Evolutionary conservation across 495 filamentous ascomycete species (phyloP).

Genomic region (Penicillium simplicissimum): DNA sequence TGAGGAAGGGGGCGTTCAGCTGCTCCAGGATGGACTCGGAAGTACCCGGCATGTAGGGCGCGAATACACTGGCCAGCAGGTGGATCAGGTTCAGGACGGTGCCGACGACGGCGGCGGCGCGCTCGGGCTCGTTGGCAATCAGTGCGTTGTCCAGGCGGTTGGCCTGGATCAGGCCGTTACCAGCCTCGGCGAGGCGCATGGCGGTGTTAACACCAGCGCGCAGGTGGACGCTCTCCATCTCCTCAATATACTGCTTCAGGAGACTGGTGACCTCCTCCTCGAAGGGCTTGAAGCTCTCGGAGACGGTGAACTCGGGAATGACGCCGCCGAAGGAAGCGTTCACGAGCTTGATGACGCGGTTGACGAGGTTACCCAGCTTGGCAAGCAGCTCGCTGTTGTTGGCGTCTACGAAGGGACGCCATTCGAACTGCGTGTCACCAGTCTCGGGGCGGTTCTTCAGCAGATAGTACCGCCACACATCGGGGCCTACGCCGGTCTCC

Average conservation of each 20-base stretch:
- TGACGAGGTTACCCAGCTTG: conserved; percentile 92
- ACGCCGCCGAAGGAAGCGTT: conserved; percentile 69
- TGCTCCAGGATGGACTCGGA: conserved; percentile 71
- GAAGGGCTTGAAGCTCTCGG: conserved; percentile 44
- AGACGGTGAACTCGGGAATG: conserved; percentile 64
- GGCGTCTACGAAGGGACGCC: conserved; percentile 76
- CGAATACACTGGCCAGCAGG: conserved; percentile 72
- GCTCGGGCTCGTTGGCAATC: conserved; percentile 69
- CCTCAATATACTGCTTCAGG: conserved; percentile 67
- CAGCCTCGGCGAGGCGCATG: conserved; percentile 68
- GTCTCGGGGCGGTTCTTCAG: conserved; percentile 86
- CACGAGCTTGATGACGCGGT: conserved; percentile 89
- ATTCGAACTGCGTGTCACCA: conserved; percentile 86
- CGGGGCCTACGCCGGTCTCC: conserved; percentile 81
- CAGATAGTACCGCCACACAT: conserved; percentile 94
- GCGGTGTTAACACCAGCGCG: conserved; percentile 69
- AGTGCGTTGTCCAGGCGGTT: conserved; percentile 81
- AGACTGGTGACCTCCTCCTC: conserved; percentile 59
- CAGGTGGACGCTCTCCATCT: conserved; percentile 74
- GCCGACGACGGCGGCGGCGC: conserved; percentile 74
- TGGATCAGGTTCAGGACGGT: conserved; percentile 79
- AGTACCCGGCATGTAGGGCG: conserved; percentile 86
- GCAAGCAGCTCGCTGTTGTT: conserved; percentile 92
- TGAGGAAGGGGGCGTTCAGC: conserved; percentile 61
- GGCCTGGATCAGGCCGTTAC: conserved; percentile 81